These are phyloP conservation scores for Suhomyces sp. DNA, from an alignment of 805 yeast genomes.

Conservation along the genomic window DNA sequence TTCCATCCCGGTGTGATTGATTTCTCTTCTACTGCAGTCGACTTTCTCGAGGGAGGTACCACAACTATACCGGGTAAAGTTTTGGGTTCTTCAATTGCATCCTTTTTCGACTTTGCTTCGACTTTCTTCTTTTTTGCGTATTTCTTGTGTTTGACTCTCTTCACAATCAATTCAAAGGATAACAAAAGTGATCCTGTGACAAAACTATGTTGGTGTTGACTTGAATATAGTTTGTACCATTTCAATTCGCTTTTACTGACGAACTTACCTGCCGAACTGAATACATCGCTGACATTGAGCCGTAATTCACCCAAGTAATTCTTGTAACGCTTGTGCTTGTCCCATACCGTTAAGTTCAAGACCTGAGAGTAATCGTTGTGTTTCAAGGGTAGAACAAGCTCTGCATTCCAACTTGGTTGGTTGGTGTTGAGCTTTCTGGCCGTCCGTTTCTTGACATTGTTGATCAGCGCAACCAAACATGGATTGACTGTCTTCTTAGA, in stretches of 20 bases:
- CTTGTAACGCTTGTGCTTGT: constrained; percentile 35
- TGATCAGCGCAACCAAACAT: constrained; percentile 35
- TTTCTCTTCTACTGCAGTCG: background rate
- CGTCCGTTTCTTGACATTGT: constrained; percentile 28
- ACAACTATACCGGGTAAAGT: constrained; percentile 1
- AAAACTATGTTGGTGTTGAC: constrained; percentile 37
- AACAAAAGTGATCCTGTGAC: constrained; percentile 50
- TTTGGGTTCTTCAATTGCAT: background rate
- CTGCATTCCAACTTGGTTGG: constrained; percentile 43
- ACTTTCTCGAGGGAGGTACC: constrained; percentile 2
- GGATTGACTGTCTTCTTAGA: constrained; percentile 32
- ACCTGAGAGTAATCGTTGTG: constrained; percentile 28
- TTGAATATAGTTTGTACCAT: constrained; percentile 48
- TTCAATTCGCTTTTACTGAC: constrained; percentile 27
- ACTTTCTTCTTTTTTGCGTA: constrained; percentile 5
- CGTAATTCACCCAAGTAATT: constrained; percentile 43
- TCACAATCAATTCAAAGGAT: constrained; percentile 39
- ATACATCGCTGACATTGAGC: constrained; percentile 28
- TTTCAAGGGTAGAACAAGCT: constrained; percentile 31
- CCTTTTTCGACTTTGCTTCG: constrained; percentile 1
- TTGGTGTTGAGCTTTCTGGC: constrained; percentile 30
- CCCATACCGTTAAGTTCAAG: constrained; percentile 39
- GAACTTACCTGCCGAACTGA: constrained; percentile 16
- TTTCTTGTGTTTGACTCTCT: constrained; percentile 12
- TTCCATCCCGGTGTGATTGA: too few relatives aligned